Evolutionary conservation across 2,329 filamentous ascomycete species (phyloP), one percentile per base, ranked within the genome.

Genomic region (Phialophora chinensis): DNA sequence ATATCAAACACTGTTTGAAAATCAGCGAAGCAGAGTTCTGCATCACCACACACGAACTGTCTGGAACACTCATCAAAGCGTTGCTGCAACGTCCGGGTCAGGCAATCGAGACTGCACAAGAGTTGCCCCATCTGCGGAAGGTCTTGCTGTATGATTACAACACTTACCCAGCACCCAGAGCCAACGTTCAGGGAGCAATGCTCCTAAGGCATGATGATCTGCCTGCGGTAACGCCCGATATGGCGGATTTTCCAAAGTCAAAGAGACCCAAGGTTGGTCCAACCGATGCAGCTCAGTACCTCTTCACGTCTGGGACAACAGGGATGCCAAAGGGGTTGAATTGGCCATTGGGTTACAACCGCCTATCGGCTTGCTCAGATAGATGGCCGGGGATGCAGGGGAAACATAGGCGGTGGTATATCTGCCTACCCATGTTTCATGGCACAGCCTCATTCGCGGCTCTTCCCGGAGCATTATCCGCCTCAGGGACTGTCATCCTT

Each of bases 1-100:
- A 88, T 1, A 76, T 91, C 70, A 72, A 90, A 52, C 88, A 91
- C 76, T 91, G 88, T 62, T 74, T 91, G 33, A 83, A 81, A 69
- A 81, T 90, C 64, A 85, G 84, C 58, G 82, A 81, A 3, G 81
- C 86, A 2, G 82, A 79, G 61, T 73, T 73, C 52, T 73, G 90
- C 3, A 74, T 91, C 2, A 84, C 66, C 38, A 69, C 55, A 3
- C 66, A 63, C 61, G 66, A 69, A 47, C 7, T 69, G 53, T 63
- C 38, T 20, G 57, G 4, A 20, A 58, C 49, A 20, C 11, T 63
- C 5, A 25, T 14, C 11, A 58, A 49, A 14, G 56, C 66, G 6
- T 55, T 68, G 35, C 33, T 60, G 38, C 62, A 52, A 14, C 33
- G 53, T 35, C 27, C 47, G 31, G 54, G 23, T n/a, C 29, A 38